phyloP scores from a whole-genome alignment of 345 rosid genomes.

The Clausena lansium region DNA sequence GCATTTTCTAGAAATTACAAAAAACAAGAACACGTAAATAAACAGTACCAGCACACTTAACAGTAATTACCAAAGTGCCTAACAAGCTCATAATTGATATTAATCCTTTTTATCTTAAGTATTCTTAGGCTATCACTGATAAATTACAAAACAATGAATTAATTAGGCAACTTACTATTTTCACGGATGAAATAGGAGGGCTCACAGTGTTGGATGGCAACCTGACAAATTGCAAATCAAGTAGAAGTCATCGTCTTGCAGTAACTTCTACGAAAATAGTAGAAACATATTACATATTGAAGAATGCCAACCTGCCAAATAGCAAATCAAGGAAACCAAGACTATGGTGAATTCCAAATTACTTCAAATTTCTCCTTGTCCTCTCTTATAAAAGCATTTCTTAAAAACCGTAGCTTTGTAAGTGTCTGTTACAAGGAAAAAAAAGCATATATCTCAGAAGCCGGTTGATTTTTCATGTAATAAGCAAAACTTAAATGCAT shows the following conservation, averaged over 20 bases:
- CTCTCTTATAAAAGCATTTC: conserved; percentile 54
- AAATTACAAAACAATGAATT: too few species aligned
- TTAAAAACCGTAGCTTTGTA: conserved; percentile 84
- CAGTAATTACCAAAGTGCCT: too few species aligned
- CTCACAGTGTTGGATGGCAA: conserved; percentile 81
- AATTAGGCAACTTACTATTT: too few species aligned
- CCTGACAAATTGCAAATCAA: conserved; percentile 40
- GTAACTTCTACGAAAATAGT: conserved; percentile 51
- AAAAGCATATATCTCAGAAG: conserved; percentile 5
- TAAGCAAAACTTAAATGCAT: background rate
- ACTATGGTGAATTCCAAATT: conserved; percentile 14
- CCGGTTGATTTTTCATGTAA: background rate
- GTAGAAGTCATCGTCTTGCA: conserved; percentile 79
- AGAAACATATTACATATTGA: conserved; percentile 9
- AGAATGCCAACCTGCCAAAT: background rate
- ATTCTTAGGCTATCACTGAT: too few species aligned
- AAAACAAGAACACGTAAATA: too few species aligned
- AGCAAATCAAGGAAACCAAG: background rate
- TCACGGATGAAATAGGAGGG: conserved; percentile 75
- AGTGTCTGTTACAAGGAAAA: conserved; percentile 50
- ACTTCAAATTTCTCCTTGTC: conserved; percentile 76
- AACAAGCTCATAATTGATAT: too few species aligned
- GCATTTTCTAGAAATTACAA: too few species aligned
- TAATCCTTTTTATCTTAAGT: too few species aligned
- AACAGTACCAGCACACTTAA: too few species aligned